A percentile compares a stretch with the other conserved stretches of the same genome.
Conservation (phyloP, 2,329 filamentous ascomycete genomes). For the Pseudomassariella vexata region DNA sequence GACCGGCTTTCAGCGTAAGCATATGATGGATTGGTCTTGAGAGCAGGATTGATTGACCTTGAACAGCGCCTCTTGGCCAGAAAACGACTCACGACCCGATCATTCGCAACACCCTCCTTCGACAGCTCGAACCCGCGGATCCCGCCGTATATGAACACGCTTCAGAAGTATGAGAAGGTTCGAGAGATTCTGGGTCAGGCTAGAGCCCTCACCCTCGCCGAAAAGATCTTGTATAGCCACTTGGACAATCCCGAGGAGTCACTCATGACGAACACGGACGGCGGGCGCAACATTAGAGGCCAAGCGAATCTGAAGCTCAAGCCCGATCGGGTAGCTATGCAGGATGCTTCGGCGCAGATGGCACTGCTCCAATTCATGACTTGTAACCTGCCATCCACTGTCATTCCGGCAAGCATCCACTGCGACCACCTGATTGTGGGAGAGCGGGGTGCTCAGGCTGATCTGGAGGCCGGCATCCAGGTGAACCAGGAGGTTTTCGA, state of each 20-base stretch:
- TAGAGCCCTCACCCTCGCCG: slow-evolving; percentile 71
- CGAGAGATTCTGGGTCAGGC: slow-evolving; percentile 7
- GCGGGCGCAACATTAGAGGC: slow-evolving; percentile 78
- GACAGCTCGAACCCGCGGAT: slow-evolving; percentile 41
- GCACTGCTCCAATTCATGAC: slow-evolving; percentile 98
- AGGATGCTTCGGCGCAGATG: slow-evolving; percentile 98
- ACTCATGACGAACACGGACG: slow-evolving; percentile 73
- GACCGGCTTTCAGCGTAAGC: slow-evolving; percentile 23
- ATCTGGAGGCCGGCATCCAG: slow-evolving; percentile 78
- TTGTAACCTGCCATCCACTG: slow-evolving; percentile 81
- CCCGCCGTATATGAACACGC: slow-evolving; percentile 58
- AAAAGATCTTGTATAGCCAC: slow-evolving; percentile 98
- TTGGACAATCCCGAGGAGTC: slow-evolving; percentile 85
- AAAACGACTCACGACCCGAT: slow-evolving; percentile 17
- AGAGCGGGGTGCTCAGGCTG: slow-evolving; percentile 79
- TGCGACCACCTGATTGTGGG: slow-evolving; percentile 99
- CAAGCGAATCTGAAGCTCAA: slow-evolving; percentile 93
- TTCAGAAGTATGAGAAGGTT: slow-evolving; percentile 10
- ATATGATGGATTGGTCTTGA: no score
- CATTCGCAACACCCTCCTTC: slow-evolving; percentile 27
- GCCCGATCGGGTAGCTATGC: slow-evolving; percentile 96
- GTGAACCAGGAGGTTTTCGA: slow-evolving; percentile 97
- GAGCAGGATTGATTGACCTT: no score
- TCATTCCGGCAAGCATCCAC: slow-evolving; percentile 94
- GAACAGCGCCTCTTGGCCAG: slow-evolving; percentile 20